Evolutionary conservation across 164 flowering plant species (phyloP).

Genomic region (Magnolia officinalis): DNA sequence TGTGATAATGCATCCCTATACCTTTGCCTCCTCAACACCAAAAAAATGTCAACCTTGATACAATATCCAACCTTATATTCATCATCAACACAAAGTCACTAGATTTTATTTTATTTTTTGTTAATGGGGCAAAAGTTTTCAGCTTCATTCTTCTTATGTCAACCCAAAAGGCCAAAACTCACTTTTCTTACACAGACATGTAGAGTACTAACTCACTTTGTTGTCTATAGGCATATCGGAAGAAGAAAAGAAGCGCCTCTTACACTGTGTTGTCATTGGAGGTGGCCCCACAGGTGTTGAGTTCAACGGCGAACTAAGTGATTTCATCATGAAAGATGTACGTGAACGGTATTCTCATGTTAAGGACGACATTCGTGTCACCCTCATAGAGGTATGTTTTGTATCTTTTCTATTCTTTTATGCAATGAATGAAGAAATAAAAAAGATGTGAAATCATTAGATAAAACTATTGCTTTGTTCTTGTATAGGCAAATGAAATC

Average conservation of each 20-base stretch:
- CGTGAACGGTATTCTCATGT: conserved; percentile 60
- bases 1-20: neutral
- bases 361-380: conserved; percentile 69
- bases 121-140: neutral
- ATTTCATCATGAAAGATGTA: conserved; percentile 78
- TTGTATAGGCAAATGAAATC: conserved; percentile 75
- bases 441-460: neutral
- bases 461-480: neutral
- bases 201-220: neutral
- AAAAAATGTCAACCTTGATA: neutral
- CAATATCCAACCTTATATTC: neutral
- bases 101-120: neutral
- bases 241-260: conserved; percentile 65
- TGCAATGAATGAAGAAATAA: neutral
- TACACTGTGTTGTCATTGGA: conserved; percentile 83
- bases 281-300: conserved; percentile 96
- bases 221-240: conserved; percentile 58
- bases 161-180: no score
- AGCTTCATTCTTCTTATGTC: neutral
- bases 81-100: neutral
- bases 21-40: neutral
- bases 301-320: conserved; percentile 88
- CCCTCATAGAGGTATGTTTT: conserved; percentile 70
- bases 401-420: neutral
- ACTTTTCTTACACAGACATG: neutral